Evolutionary conservation across 1,284 basidiomycete species (phyloP), one percentile per base, ranked within the genome.

Genomic region (Cryptococcus sp.): DNA sequence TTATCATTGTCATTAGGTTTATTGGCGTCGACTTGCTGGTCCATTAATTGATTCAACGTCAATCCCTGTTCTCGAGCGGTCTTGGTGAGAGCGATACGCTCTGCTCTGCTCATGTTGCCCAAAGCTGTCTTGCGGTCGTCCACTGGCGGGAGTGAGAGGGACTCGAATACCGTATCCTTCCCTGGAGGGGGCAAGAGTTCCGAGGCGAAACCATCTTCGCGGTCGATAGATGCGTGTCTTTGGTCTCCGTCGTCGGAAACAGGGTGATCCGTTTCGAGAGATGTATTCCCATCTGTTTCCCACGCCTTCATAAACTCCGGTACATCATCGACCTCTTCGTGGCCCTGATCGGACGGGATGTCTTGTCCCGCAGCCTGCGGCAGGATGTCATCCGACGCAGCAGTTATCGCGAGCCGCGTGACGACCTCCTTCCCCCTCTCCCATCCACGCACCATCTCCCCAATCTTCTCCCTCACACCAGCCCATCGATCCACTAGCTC

Each of bases 161-260:
- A 64, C 48, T 75, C 73, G 47, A 63, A 74, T 5, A 77, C 65
- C 35, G 61, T 62, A 49, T 76, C 74, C 10, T 58, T 59, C 5
- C 73, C 74, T 1, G 71, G 66, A 11, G 66, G 67, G 0, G 72
- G 72, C 4, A 74, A 62, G 6, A 39, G 10, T 27, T 65, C 62
- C 0, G 59, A 42, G 10, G 57, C 57, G 0, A 47, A 44, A 1
- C 49, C 50, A 3, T 27, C 50, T 23, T 59, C 51, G 15, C 45
- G 50, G 25, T 47, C 38, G n/a, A 23, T 27, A 19, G 19, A 19
- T 20, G 31, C 42, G 38, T 23, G n/a, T 20, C 38, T 23, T 16
- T 23, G 17, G 22, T 44, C 17, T 19, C 13, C 25, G 27, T 45
- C 3, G 25, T 25, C 19, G 22, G 45, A 13, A 47, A 20, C 11